Base-by-base conservation (phyloP, 768 basidiomycete genomes). In the Harrya chromipes region DNA sequence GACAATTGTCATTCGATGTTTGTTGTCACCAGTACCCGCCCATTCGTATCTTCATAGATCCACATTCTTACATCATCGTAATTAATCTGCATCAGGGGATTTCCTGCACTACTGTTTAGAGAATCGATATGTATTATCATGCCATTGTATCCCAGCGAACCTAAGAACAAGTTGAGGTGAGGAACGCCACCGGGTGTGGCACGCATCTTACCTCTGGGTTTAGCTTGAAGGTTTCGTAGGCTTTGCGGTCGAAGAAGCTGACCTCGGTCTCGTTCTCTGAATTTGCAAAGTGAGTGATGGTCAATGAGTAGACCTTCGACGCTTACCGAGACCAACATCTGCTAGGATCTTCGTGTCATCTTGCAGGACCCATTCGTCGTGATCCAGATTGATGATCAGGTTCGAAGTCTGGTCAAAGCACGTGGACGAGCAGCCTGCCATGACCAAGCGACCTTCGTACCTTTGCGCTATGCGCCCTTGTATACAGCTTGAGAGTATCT, bases 401-500 rank as follows among this genome's bases (percentile, higher is more conserved):
- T 99, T 98, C 27, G 89, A 89, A 1, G 94, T 95, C 95, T 97
- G 60, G 14, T 11, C 31, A 49, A 41, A 48, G 40, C 14, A 36
- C 29, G 29, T 45, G 29, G 34, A 43, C 14, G 13, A 21, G 9
- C 11, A 20, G 43, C 40, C 38, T 47, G 46, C 35, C 34, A 34
- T 48, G 31, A 40, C 21, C 24, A 34, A 26, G 33, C 6, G 16
- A 24, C 8, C 26, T 21, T 16, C 42, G 17, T 19, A 88, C 95
- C 81, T 99, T 99, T 46, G 92, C 80, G 11, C 94, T 94, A 63
- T 98, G 95, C 2, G 95, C 97, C 64, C 84, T 85, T 4, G 91
- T 90, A 66, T 99, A 99, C 16, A 97, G 70, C 65, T 99, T 99
- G 50, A 98, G 60, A 11, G 94, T 94, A 68, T 99, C 94, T 97